Conservation (phyloP, 495 filamentous ascomycete genomes). For the Talaromyces proteolyticus region DNA sequence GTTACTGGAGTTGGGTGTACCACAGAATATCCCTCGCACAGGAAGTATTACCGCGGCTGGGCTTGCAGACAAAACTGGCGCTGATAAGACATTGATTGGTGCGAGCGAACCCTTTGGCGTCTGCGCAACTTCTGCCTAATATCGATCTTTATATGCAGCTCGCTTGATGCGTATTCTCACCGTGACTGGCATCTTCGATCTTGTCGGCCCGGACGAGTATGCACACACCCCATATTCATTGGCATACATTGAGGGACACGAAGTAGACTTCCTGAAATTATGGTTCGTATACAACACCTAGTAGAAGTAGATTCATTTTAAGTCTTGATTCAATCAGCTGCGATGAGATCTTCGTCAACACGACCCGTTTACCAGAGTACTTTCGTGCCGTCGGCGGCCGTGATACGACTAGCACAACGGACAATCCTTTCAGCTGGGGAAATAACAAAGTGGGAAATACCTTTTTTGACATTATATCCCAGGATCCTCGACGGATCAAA, state of each 20-base stretch:
- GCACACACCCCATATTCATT: constrained; percentile 14
- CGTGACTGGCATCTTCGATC: constrained; percentile 12
- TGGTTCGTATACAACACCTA: not conserved
- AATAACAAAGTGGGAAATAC: constrained; percentile 10
- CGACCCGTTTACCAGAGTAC: constrained; percentile 13
- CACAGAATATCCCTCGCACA: constrained; percentile 13
- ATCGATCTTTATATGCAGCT: constrained; percentile 2
- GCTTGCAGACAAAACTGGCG: constrained; percentile 10
- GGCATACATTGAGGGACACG: constrained; percentile 16
- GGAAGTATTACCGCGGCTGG: constrained; percentile 12
- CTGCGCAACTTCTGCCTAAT: not conserved
- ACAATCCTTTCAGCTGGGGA: constrained; percentile 14
- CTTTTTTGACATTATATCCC: constrained; percentile 16
- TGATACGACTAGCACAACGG: constrained; percentile 10
- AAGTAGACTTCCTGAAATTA: constrained; percentile 15
- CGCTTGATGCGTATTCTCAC: constrained; percentile 17
- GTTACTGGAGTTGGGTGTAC: constrained; percentile 12
- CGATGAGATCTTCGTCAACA: constrained; percentile 13
- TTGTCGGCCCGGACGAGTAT: constrained; percentile 12
- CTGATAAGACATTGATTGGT: constrained; percentile 15
- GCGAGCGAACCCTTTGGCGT: not conserved
- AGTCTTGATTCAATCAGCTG: constrained; percentile 4
- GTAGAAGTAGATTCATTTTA: not conserved
- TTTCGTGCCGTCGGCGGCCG: constrained; percentile 7
- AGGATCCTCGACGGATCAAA: constrained; percentile 10